Evolutionary conservation across 169 alveolate genomes (phyloP), one percentile per base, ranked within the genome.

Genomic region (Eimeria praecox): DNA sequence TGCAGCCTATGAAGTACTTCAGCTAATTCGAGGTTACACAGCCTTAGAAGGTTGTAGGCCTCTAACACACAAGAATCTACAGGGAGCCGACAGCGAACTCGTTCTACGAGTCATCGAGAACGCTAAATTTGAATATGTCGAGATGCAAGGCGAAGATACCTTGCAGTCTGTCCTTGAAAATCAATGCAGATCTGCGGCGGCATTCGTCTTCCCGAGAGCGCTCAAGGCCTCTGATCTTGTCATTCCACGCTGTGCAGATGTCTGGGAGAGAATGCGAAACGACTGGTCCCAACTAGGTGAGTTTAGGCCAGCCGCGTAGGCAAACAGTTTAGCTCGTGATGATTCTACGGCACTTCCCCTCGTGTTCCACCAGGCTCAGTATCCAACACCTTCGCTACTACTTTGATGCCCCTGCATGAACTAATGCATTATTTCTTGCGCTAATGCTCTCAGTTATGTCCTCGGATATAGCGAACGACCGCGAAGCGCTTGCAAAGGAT

Each of bases 221-320:
- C 44, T 46, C 30, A 22, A 22, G 27, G 30, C 59, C 27, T 87
- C 38, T 46, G 38, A 33, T 33, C 52, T 62, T 20, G 64, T 87
- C 44, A 42, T 87, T 62, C 93, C 93, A 35, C 64, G 42, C 35
- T 87, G 82, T 33, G n/a, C n/a, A 66, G 10, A 59, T 24, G 59
- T 59, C 42, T 87, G 83, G 92, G 27, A 87, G 82, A 56, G 33
- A 35, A 62, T 42, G 83, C 59, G 93, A 20, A n/a, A 44, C 82
- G 83, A 87, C 93, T 87, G 93, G 82, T 87, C 93, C 66, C 93
- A 87, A 33, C 20, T 87, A n/a, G 80, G 93, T 87, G 56, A 62
- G 77, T 14, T 49, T 10, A n/a, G 89, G 66, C 40, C 5, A 16
- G 16, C 2, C 33, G 5, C 52, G 33, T 1, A 3, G 33, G 35